A percentile compares a stretch with the other conserved stretches of the same genome.
Conservation (phyloP, 306 rosid species). For the Bauhinia variegata region DNA sequence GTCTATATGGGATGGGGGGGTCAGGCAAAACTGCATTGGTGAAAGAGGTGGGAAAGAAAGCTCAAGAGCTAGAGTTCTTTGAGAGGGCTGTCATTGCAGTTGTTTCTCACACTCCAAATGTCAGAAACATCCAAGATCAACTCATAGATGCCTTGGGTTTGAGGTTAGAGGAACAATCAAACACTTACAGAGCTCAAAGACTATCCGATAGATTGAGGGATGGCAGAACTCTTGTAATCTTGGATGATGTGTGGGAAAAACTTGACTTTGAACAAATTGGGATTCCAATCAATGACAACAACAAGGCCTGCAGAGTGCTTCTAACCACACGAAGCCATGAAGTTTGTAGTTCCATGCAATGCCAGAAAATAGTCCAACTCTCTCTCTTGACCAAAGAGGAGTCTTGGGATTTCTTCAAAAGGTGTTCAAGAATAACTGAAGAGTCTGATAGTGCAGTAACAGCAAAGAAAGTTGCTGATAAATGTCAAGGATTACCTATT, state of each 20-base stretch:
- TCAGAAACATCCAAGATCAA: neutral
- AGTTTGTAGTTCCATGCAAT: neutral
- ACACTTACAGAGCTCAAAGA: neutral
- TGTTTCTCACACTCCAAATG: neutral
- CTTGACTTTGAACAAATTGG: neutral
- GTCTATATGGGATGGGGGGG: neutral
- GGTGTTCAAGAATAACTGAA: neutral
- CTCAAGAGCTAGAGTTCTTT: neutral
- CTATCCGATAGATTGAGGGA: fast-evolving
- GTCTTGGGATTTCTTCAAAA: neutral
- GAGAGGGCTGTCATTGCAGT: neutral
- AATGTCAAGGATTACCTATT: slow-evolving; percentile 1
- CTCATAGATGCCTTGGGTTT: neutral
- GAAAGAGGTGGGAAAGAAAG: neutral
- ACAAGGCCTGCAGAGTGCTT: neutral
- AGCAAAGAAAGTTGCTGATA: neutral
- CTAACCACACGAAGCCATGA: neutral
- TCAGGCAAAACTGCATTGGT: slow-evolving; percentile 2
- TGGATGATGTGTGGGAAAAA: slow-evolving; percentile 10
- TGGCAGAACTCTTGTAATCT: neutral
- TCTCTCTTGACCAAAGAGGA: neutral
- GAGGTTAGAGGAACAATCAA: fast-evolving
- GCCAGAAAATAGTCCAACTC: neutral
- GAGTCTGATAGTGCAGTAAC: neutral
- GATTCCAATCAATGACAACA: neutral